Evolutionary conservation across 495 filamentous ascomycete genomes (phyloP).

Genomic region (Tricharina praecox): DNA sequence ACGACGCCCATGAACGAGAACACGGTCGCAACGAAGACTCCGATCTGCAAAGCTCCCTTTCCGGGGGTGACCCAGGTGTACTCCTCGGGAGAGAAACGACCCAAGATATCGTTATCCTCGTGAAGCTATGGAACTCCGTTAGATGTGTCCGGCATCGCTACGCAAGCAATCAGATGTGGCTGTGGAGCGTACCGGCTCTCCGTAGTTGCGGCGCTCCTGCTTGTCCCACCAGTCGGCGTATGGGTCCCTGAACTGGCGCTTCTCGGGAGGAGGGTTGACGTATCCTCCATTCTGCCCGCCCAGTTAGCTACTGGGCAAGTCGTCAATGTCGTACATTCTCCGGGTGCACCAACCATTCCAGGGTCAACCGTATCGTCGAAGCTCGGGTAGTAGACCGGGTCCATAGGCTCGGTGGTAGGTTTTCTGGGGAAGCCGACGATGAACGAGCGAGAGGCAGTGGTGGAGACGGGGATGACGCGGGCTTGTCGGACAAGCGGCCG

Average conservation of each 20-base stretch:
- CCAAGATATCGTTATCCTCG: slow-evolving; percentile 91
- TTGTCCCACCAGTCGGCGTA: slow-evolving; percentile 94
- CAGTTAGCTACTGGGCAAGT: slow-evolving; percentile 1
- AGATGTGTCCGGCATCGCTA: neutral
- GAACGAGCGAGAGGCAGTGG: slow-evolving; percentile 13
- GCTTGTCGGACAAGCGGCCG: slow-evolving; percentile 29
- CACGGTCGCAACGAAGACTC: slow-evolving; percentile 53
- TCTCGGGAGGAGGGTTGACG: slow-evolving; percentile 65
- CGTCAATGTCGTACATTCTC: neutral
- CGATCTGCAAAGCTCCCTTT: slow-evolving; percentile 56
- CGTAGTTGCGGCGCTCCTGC: slow-evolving; percentile 89
- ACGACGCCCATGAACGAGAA: slow-evolving; percentile 54
- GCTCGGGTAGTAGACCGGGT: slow-evolving; percentile 9
- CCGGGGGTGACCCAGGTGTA: slow-evolving; percentile 60
- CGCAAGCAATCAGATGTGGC: neutral
- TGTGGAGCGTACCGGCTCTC: slow-evolving; percentile 49
- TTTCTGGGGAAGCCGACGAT: slow-evolving; percentile 11
- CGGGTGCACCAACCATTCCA: slow-evolving; percentile 16
- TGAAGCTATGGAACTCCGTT: slow-evolving; percentile 36
- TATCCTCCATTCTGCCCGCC: slow-evolving; percentile 69
- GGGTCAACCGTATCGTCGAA: slow-evolving; percentile 20
- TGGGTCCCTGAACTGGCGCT: slow-evolving; percentile 80
- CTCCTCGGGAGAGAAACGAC: slow-evolving; percentile 74
- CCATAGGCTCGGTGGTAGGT: slow-evolving; percentile 7
- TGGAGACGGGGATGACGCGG: slow-evolving; percentile 20